Percentiles rank a stretch among this genome's conserved stretches.
These are phyloP conservation scores for Cornus controversa DNA, from an alignment of 148 eudicot species.

Conservation along the genomic window DNA sequence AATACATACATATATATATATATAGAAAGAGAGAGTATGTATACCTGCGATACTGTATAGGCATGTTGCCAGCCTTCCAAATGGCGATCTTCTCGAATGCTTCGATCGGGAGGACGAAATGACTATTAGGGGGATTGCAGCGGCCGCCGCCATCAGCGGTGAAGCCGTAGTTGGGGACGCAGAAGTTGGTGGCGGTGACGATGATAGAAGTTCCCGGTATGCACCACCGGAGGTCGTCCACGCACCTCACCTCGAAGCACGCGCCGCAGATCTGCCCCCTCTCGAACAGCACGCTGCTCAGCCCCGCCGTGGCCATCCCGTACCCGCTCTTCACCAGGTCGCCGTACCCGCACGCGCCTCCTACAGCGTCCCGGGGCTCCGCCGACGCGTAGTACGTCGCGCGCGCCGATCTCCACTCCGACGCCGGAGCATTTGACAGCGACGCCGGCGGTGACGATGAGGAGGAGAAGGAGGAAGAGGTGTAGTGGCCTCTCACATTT, in stretches of 20 bases:
- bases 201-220: conserved; percentile 84
- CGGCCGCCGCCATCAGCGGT: conserved; percentile 64
- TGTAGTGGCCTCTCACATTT: neutral
- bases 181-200: conserved; percentile 82
- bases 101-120: conserved; percentile 87
- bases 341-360: conserved; percentile 92
- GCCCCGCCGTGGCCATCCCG: conserved; percentile 80
- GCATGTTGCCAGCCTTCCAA: conserved; percentile 94
- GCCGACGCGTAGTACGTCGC: conserved; percentile 87
- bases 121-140: conserved; percentile 77
- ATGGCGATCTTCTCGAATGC: conserved; percentile 95
- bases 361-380: conserved; percentile 72
- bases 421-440: conserved; percentile 25
- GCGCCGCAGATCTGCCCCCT: conserved; percentile 92
- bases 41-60: conserved; percentile 82
- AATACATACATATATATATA: no score
- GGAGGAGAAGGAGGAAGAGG: neutral
- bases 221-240: conserved; percentile 77
- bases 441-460: conserved; percentile 16
- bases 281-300: conserved; percentile 63
- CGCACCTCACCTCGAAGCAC: conserved; percentile 80
- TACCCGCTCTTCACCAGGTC: conserved; percentile 65
- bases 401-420: conserved; percentile 69
- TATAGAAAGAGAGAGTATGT: neutral
- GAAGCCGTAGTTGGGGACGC: conserved; percentile 80